Base-by-base conservation (phyloP, 2,329 filamentous ascomycete species). In the Claviceps humidiphila region DNA sequence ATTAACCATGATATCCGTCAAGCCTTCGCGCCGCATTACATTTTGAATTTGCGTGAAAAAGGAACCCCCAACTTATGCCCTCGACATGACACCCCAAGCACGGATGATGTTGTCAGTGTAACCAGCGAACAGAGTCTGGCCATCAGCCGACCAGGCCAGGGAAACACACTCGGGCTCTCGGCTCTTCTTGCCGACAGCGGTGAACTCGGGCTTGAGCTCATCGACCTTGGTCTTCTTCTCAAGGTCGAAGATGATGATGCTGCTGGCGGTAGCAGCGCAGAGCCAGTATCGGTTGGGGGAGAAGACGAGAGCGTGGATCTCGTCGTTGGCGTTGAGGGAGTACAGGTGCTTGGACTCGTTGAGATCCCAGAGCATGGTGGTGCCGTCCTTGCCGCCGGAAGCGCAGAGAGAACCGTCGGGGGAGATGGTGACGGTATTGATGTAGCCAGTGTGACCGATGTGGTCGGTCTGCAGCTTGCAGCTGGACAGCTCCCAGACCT, bases 181-280 rank as follows among this genome's bases (percentile, higher is more conserved):
- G 84, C 85, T 89, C 89, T 97, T 97, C 89, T 95, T 95, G 79
- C 90, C 88, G 71, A 89, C 85, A 71, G 89, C 95, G 70, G 89
- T 80, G 80, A 93, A 96, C 74, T 98, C 93, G 64, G 91, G 91
- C 86, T 95, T 96, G 74, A 98, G 85, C 84, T 97, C 93, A 68
- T 97, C 91, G 70, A 97, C 91, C 87, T 96, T 97, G 86, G 85
- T 94, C 90, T 98, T 98, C 90, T 98, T 98, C 89, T 98, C 93
- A 64, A 98, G 84, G 71, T 98, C 93, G 79, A 98, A 98, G 82
- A 98, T 97, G 83, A 96, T 96, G 83, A 98, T 97, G 82, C 84
- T 89, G 78, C 82, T 88, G 71, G 89, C 82, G 60, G 93, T 98
- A 71, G 93, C 93, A 71, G 93, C 93, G 83, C 93, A 98, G 65